Percentiles rank a stretch among this genome's conserved stretches.
phyloP scores from a whole-genome alignment of 1,139 yeast genomes.

The Cylindricascospora bacillispora region DNA sequence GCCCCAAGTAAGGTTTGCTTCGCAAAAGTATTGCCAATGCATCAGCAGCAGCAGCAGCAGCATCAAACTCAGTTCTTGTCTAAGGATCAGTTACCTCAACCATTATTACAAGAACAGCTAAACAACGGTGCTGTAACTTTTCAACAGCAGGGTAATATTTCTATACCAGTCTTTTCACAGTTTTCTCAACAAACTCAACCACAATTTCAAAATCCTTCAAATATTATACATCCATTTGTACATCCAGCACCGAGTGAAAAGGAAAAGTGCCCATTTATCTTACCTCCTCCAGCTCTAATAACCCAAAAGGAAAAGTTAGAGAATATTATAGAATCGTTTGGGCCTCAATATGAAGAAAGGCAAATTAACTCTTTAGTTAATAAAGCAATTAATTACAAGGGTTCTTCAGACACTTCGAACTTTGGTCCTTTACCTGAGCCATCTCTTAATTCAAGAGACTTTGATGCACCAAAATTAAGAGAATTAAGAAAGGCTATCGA shows the following conservation, averaged over 20 bases:
- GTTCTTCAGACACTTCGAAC: conserved; percentile 30
- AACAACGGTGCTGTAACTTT: conserved; percentile 24
- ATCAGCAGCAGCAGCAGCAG: conserved; percentile 15
- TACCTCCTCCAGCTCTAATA: conserved; percentile 23
- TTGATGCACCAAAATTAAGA: conserved; percentile 73
- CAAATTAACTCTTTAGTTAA: conserved; percentile 26
- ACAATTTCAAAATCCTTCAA: conserved; percentile 4
- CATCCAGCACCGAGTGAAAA: conserved; percentile 16
- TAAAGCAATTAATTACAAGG: conserved; percentile 29
- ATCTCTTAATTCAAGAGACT: conserved; percentile 42
- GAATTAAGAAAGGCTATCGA: conserved; percentile 48
- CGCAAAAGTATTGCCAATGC: conserved; percentile 43
- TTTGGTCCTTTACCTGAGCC: conserved; percentile 67
- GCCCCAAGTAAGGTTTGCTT: conserved; percentile 51
- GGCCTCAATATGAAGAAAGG: conserved; percentile 12
- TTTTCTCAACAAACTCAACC: conserved; percentile 9
- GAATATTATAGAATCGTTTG: conserved; percentile 21
- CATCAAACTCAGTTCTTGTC: conserved; percentile 4
- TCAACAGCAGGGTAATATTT: conserved; percentile 24
- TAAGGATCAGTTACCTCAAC: conserved; percentile 13
- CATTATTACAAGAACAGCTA: conserved; percentile 25
- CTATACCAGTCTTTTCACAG: conserved; percentile 23
- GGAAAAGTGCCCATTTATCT: conserved; percentile 25
- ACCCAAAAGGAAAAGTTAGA: conserved; percentile 12
- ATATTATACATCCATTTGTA: conserved; percentile 7